Conservation (phyloP, 1,139 yeast genomes). For the Pichiaceae sp. region DNA sequence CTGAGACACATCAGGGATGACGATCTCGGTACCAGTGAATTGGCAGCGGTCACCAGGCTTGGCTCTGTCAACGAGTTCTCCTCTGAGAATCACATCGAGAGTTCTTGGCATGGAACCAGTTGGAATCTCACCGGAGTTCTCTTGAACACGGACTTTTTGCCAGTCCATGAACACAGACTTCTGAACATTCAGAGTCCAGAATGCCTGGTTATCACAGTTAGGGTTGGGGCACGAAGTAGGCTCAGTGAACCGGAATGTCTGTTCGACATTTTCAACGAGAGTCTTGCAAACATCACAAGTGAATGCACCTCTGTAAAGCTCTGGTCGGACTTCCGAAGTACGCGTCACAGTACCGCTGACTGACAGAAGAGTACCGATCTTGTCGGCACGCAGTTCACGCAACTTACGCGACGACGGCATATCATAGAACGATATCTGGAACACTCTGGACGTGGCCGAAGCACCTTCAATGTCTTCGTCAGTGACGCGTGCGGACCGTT, state of each 20-base stretch:
- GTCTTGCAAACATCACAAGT: conserved; percentile 88
- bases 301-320: conserved; percentile 77
- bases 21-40: conserved; percentile 93
- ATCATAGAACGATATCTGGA: conserved; percentile 86
- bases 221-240: conserved; percentile 89
- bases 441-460: conserved; percentile 54
- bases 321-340: conserved; percentile 96
- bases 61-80: conserved; percentile 92
- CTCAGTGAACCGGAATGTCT: conserved; percentile 87
- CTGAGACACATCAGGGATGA: conserved; percentile 91
- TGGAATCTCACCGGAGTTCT: conserved; percentile 91
- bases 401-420: conserved; percentile 77
- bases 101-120: conserved; percentile 99
- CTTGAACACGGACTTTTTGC: conserved; percentile 96
- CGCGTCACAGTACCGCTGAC: conserved; percentile 95
- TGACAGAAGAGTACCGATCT: conserved; percentile 76
- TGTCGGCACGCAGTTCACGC: conserved; percentile 84
- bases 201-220: conserved; percentile 77
- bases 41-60: conserved; percentile 97
- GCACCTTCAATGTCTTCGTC: conserved; percentile 17
- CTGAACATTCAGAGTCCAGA: conserved; percentile 76
- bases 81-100: conserved; percentile 83
- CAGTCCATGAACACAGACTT: conserved; percentile 91
- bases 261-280: conserved; percentile 83
- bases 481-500: conserved; percentile 19